phyloP scores from a whole-genome alignment of 1,284 basidiomycete genomes.

The Pulveroboletus sp. region DNA sequence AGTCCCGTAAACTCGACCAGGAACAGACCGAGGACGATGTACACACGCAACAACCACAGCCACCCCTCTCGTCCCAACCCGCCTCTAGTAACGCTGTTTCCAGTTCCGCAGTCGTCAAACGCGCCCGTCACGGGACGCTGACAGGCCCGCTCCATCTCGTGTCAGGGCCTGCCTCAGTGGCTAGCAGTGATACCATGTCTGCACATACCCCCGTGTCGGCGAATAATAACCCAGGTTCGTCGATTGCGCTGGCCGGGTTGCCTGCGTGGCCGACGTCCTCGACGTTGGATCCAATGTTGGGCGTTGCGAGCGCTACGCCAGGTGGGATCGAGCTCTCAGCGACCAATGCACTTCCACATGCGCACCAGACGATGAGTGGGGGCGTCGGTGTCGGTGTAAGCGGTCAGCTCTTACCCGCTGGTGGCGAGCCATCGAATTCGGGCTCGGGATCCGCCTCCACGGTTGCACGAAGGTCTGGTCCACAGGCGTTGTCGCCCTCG shows the following conservation, averaged over 20 bases:
- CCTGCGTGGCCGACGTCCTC: slow-evolving; percentile 37
- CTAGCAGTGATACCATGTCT: slow-evolving; percentile 20
- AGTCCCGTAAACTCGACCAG: slow-evolving; percentile 30
- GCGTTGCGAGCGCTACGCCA: slow-evolving; percentile 35
- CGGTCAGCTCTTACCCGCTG: slow-evolving; percentile 33
- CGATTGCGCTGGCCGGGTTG: slow-evolving; percentile 32
- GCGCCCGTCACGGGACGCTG: slow-evolving; percentile 34
- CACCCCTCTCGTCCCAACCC: slow-evolving; percentile 16
- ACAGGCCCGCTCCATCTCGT: slow-evolving; percentile 24
- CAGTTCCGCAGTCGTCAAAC: slow-evolving; percentile 20
- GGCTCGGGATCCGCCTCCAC: slow-evolving; percentile 9
- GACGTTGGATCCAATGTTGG: slow-evolving; percentile 35
- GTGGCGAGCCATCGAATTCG: slow-evolving; percentile 27
- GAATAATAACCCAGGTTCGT: slow-evolving; percentile 14
- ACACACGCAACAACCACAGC: slow-evolving; percentile 17
- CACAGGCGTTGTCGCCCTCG: slow-evolving; percentile 26
- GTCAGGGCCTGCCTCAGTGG: slow-evolving; percentile 21
- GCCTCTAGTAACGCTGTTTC: not conserved
- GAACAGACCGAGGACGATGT: slow-evolving; percentile 29
- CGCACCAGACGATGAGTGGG: slow-evolving; percentile 16
- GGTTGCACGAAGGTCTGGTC: slow-evolving; percentile 17
- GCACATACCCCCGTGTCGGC: slow-evolving; percentile 23
- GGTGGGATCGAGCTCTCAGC: slow-evolving; percentile 35
- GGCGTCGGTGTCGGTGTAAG: slow-evolving; percentile 11
- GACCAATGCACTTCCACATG: slow-evolving; percentile 13